Evolutionary conservation across 768 basidiomycete species (phyloP), one percentile per base, ranked within the genome.

Genomic region (Suillus fuscotomentosus): DNA sequence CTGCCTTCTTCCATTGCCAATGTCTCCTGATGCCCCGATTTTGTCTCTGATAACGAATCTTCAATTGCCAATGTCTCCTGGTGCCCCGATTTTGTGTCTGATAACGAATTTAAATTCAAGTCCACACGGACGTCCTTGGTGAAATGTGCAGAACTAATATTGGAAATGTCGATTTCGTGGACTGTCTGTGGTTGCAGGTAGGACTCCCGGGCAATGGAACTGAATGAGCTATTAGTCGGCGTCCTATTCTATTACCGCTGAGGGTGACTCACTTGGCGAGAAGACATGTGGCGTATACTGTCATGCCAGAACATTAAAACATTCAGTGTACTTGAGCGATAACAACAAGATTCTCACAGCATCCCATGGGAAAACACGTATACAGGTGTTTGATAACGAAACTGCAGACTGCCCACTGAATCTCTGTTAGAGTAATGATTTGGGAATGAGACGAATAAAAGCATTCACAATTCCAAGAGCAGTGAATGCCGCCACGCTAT

Each of bases 171-270:
- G 15, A 22, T 2, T 17, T 57, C 39, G 24, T 41, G 5, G 24
- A 11, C 24, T 17, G 15, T 11, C 56, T 59, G 56, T 27, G 60
- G 55, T 27, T 36, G 13, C 38, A 76, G 64, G 43, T 73, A 76
- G 22, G 75, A 76, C 22, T 69, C 67, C 24, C 70, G 75, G 47
- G 73, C 70, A 66, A 75, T 64, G 6, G 71, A 60, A n/a, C 75
- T 74, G 42, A 36, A 5, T 0, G 14, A 43, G 1, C 55, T 47
- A 10, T 71, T 39, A 66, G 45, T 31, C 11, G n/a, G 27, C 20
- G 9, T 17, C 5, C 2, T 31, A 31, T n/a, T 34, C 0, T 38
- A 22, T 22, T 41, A 38, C 5, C n/a, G 2, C 42, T 27, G 15
- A 3, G 10, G 43, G 62, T 2, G 27, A 60, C 73, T 60, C 17